Base-by-base conservation (phyloP, 768 basidiomycete genomes). In the Termitomyces titanicus region DNA sequence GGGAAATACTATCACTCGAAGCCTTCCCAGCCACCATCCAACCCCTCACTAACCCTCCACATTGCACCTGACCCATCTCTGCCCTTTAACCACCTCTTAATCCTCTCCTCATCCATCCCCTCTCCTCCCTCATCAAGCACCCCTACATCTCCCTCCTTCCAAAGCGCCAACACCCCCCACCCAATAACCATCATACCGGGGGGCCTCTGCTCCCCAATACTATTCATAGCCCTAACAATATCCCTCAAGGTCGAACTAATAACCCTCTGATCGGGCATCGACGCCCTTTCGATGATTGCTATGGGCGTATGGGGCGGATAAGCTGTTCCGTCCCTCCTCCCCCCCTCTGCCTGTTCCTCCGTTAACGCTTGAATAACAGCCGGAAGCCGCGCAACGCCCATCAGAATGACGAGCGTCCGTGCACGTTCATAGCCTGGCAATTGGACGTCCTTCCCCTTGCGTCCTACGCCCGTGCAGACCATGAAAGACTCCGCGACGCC, bases 141-240 rank as follows among this genome's bases (percentile, higher is more conserved):
- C 10, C 74, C 75, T 22, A 88, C 78, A 61, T 93, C 84, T 0
- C 93, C 92, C 51, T 70, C 64, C 0, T 82, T 85, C 69, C 89
- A 86, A 43, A 98, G 71, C 37, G 89, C 85, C 58, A 94, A 67
- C 10, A 89, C 88, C 2, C 87, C 80, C 95, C 95, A 99, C 2
- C 97, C 97, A 61, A 99, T 79, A 29, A 98, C 79, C 67, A 98
- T 89, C 90, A 99, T 94, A 9, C 94, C 97, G 0, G 97, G 97
- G 17, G 95, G 94, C 34, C 95, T 74, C 68, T 98, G 94, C 62
- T 92, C 89, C 8, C 89, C 93, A 2, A 79, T 72, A 57, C 79
- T 82, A 53, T 87, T 85, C 67, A 98, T 67, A 1, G 89, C 93
- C 17, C 69, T 70, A 15, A 80, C 82, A 37, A 98, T 82, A 63